Base-by-base conservation (phyloP, 805 yeast genomes). In the Cyberlindnera nakhonratchasimensis region DNA sequence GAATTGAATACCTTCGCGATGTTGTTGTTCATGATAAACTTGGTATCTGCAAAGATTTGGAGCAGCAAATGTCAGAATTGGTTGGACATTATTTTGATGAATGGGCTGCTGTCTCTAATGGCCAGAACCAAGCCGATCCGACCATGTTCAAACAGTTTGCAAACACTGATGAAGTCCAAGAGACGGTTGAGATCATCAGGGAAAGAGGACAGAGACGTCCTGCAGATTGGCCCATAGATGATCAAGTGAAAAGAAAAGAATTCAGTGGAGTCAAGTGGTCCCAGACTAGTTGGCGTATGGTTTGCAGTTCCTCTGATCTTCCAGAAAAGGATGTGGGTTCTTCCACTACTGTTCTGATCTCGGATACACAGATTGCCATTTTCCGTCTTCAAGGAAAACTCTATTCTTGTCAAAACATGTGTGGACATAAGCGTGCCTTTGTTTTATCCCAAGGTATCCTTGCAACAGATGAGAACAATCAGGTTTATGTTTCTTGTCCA, bases 391-490 rank as follows among this genome's bases (percentile, higher is more conserved):
- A 53, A n/a, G 65, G 54, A n/a, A 55, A 56, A 41, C 48, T 64
- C 7, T 63, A 51, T 37, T 63, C 67, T n/a, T 63, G 65, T 12
- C 70, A 66, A 38, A 65, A 65, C 46, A 64, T 66, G 68, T 66
- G 70, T 49, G 66, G 66, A n/a, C 69, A 66, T 42, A 59, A 63
- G 25, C 51, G 67, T n/a, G 63, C 70, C 1, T 66, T 66, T 54
- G 66, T 64, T 1, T 47, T 66, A 25, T 55, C 60, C 19, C 67
- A 64, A 44, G 70, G 70, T 33, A 59, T 63, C 17, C 34, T 64
- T 12, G 58, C 62, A 5, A 53, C 58, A 20, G 67, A 63, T 43
- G 64, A 57, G 24, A 51, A 55, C 26, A 54, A 59, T 13, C 49
- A 56, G 18, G 53, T 64, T 3, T 63, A 61, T 39, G 53, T 66